Conservation (phyloP, 352 stramenopile species). For the Pythium aquatile region DNA sequence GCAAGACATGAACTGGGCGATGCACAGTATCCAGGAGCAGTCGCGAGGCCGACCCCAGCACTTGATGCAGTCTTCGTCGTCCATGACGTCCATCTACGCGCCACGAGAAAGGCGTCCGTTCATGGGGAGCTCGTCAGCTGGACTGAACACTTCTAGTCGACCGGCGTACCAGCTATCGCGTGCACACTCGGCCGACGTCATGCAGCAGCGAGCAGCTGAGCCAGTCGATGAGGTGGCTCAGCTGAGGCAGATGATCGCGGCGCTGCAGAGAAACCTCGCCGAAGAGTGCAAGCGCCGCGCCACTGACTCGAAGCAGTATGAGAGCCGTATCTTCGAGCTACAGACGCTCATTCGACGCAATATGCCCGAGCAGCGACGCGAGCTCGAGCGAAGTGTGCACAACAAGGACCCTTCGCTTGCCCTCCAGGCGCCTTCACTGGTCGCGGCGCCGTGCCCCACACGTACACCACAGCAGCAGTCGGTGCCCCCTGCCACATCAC, state of each 20-base stretch:
- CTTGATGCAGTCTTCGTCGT: not conserved
- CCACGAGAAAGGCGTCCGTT: constrained; percentile 1
- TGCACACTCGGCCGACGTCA: constrained; percentile 19
- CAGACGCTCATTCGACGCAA: constrained; percentile 60
- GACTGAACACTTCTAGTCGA: not conserved
- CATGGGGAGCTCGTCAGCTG: not conserved
- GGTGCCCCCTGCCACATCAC: not conserved
- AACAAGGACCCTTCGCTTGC: constrained; percentile 21
- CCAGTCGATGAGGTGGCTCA: constrained; percentile 9
- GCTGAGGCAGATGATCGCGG: constrained; percentile 54
- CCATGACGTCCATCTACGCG: not conserved
- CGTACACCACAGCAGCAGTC: constrained; percentile 13
- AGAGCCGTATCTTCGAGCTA: constrained; percentile 79
- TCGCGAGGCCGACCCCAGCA: not conserved
- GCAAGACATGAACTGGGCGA: constrained; percentile 20
- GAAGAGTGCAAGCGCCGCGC: constrained; percentile 67
- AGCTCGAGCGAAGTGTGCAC: constrained; percentile 35
- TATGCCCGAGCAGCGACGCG: constrained; percentile 39
- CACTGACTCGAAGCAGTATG: constrained; percentile 65
- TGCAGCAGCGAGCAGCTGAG: constrained; percentile 13
- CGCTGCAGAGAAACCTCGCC: constrained; percentile 57
- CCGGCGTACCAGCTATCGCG: constrained; percentile 16
- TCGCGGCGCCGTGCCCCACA: constrained; percentile 2
- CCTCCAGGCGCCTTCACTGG: not conserved
- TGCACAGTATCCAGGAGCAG: constrained; percentile 21